Evolutionary conservation across 805 yeast genomes (phyloP).

Genomic region (Metschnikowia sp.): DNA sequence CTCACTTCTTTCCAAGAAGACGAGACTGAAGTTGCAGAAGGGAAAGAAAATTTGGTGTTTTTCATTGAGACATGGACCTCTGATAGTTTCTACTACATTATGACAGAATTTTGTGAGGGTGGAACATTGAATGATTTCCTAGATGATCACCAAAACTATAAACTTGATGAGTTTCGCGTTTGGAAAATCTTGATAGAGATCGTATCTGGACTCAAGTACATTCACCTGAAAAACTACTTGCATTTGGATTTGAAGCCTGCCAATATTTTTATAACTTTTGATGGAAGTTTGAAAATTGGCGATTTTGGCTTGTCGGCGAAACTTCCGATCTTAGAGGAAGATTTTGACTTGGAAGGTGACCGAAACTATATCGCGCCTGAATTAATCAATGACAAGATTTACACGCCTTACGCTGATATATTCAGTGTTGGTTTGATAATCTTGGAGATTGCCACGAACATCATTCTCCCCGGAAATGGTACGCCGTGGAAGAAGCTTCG

Average conservation of each 20-base stretch:
- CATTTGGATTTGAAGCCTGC: constrained; percentile 96
- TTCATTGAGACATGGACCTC: constrained; percentile 85
- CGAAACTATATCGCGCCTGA: constrained; percentile 98
- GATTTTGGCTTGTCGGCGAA: constrained; percentile 94
- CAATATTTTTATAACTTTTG: constrained; percentile 89
- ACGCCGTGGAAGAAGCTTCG: constrained; percentile 93
- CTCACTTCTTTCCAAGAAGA: constrained; percentile 38
- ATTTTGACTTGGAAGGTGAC: constrained; percentile 93
- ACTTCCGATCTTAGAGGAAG: constrained; percentile 61
- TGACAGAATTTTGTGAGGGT: constrained; percentile 94
- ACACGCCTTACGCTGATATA: constrained; percentile 90
- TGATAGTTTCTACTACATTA: constrained; percentile 72
- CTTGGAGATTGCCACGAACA: constrained; percentile 94
- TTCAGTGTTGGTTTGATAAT: constrained; percentile 92
- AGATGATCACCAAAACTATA: constrained; percentile 64
- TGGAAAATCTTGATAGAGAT: constrained; percentile 94
- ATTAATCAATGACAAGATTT: constrained; percentile 73
- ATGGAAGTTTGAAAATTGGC: constrained; percentile 90
- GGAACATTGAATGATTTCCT: constrained; percentile 84
- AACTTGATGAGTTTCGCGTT: constrained; percentile 92
- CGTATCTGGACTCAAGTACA: constrained; percentile 70
- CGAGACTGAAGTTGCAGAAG: constrained; percentile 49
- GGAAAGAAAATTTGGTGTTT: constrained; percentile 73
- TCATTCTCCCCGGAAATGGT: constrained; percentile 92
- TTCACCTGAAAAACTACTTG: constrained; percentile 69